These are phyloP conservation scores for Galium porrigens DNA, from an alignment of 305 asterid genomes.

Conservation along the genomic window DNA sequence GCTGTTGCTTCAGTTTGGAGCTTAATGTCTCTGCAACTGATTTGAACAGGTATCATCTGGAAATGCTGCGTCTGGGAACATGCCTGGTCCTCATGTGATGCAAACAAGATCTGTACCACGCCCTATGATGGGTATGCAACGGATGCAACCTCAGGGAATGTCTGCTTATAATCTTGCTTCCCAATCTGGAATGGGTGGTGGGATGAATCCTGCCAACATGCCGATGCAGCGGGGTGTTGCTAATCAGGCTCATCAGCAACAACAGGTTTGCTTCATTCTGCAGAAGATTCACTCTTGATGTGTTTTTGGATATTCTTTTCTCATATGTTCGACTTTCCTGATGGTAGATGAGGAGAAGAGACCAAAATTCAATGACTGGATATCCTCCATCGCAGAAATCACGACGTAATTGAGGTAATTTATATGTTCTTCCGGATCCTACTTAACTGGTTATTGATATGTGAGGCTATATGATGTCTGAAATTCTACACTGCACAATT, in stretches of 20 bases:
- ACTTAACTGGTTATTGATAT: not conserved
- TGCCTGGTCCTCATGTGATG: conserved; percentile 67
- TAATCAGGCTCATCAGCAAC: conserved; percentile 81
- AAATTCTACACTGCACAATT: not conserved
- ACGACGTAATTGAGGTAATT: conserved; percentile 64
- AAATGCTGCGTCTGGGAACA: conserved; percentile 46
- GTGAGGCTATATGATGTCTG: not conserved
- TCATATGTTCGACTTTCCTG: conserved; percentile 11
- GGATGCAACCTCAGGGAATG: conserved; percentile 75
- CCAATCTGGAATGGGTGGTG: conserved; percentile 75
- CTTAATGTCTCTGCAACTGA: not conserved
- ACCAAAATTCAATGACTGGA: conserved; percentile 65
- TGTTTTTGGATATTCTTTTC: conserved; percentile 10
- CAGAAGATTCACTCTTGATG: not conserved
- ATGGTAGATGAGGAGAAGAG: conserved; percentile 75
- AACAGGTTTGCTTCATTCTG: conserved; percentile 32
- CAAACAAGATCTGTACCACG: conserved; percentile 66
- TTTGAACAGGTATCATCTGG: conserved; percentile 56
- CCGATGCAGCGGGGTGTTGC: conserved; percentile 87
- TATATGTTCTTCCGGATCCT: not conserved
- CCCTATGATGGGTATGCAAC: conserved; percentile 73
- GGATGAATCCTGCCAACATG: conserved; percentile 61
- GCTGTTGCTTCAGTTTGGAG: not conserved
- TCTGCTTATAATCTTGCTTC: conserved; percentile 65
- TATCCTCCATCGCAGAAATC: conserved; percentile 89